A percentile compares a stretch with the other conserved stretches of the same genome.
Conservation (phyloP, 1,139 yeast species). For the Hyphopichia khmerensis region DNA sequence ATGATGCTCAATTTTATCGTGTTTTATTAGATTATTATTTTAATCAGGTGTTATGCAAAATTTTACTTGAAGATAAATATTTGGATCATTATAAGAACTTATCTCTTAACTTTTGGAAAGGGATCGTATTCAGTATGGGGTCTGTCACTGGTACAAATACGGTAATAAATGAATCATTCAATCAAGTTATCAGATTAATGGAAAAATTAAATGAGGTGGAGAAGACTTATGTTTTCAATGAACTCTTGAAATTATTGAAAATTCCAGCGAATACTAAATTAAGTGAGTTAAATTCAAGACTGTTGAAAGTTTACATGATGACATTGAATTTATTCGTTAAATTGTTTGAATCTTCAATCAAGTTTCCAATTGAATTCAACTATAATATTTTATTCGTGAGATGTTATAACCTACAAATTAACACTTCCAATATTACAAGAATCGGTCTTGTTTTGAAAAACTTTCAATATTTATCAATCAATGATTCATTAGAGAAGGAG, state of each 20-base stretch:
- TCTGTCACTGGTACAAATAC: constrained; percentile 55
- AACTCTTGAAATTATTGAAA: constrained; percentile 17
- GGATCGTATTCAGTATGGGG: constrained; percentile 58
- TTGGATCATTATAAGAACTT: constrained; percentile 13
- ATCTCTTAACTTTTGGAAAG: constrained; percentile 51
- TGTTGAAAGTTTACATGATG: constrained; percentile 18
- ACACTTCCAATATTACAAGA: constrained; percentile 36
- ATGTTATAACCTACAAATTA: constrained; percentile 56
- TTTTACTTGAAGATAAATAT: constrained; percentile 8
- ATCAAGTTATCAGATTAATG: constrained; percentile 38
- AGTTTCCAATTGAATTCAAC: constrained; percentile 32
- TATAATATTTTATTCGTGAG: constrained; percentile 46
- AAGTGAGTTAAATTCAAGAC: constrained; percentile 12
- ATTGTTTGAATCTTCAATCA: constrained; percentile 37
- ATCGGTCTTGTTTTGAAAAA: constrained; percentile 32
- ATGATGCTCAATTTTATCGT: constrained; percentile 21
- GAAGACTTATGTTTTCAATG: constrained; percentile 9
- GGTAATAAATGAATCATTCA: constrained; percentile 46
- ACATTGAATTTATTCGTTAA: constrained; percentile 34
- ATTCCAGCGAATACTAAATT: constrained; percentile 8
- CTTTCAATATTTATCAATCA: constrained; percentile 30
- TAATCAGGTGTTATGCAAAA: constrained; percentile 1
- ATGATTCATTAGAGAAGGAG: constrained; percentile 5
- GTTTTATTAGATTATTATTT: constrained; percentile 20
- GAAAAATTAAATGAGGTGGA: constrained; percentile 12